Conservation (phyloP, 225 moss, liverwort and hornwort species). For the Pleurozium schreberi region DNA sequence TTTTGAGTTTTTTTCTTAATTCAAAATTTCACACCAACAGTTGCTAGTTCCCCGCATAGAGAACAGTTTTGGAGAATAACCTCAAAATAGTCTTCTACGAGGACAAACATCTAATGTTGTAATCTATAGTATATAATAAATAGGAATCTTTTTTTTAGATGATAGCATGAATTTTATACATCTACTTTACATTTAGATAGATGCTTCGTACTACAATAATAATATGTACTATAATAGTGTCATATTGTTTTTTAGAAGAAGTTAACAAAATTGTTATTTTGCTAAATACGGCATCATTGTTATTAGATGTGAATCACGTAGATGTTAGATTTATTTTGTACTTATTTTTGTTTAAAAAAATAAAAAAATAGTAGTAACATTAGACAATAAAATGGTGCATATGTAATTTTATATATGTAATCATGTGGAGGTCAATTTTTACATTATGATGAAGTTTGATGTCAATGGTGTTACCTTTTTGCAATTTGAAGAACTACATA, state of each 20-base stretch:
- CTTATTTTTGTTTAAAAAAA: background rate
- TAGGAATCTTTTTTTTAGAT: background rate
- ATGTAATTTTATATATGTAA: background rate
- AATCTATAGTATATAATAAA: rapidly evolving
- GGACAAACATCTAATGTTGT: too few relatives aligned
- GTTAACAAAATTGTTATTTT: too few relatives aligned
- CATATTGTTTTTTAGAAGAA: background rate
- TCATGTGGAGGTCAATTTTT: rapidly evolving
- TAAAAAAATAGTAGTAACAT: background rate
- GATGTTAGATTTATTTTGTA: too few relatives aligned
- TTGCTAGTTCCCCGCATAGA: too few relatives aligned
- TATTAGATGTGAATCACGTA: background rate
- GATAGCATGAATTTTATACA: rapidly evolving
- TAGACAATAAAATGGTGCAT: background rate
- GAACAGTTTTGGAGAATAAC: too few relatives aligned
- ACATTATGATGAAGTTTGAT: background rate
- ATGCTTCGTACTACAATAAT: background rate
- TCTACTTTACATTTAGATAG: background rate
- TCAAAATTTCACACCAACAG: too few relatives aligned
- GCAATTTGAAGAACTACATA: rapidly evolving
- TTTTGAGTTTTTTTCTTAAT: too few relatives aligned
- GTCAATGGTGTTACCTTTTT: background rate
- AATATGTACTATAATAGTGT: background rate
- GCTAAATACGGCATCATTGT: background rate
- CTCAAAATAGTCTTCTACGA: too few relatives aligned